Conservation (phyloP, 176 grass and related monocot species). For the Oryza officinalis region DNA sequence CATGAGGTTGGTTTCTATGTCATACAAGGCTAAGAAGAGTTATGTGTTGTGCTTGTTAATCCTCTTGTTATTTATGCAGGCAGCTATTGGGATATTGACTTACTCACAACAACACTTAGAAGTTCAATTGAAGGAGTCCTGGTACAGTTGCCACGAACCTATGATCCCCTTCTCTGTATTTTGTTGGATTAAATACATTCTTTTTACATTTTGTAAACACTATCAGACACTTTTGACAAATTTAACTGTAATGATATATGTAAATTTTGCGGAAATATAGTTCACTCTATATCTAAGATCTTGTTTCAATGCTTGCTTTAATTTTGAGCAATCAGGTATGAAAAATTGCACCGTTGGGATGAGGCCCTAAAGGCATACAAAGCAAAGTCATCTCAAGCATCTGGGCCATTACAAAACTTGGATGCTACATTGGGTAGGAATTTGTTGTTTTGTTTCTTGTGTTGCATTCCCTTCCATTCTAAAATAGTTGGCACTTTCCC, state of each 20-base stretch:
- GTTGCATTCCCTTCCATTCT: not conserved
- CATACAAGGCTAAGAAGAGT: slow-evolving; percentile 18
- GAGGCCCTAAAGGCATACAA: slow-evolving; percentile 94
- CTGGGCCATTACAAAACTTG: slow-evolving; percentile 78
- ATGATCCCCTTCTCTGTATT: slow-evolving; percentile 18
- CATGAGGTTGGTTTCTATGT: slow-evolving; percentile 79
- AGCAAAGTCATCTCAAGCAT: slow-evolving; percentile 77
- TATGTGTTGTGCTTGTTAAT: slow-evolving; percentile 3
- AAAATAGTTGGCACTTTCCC: not conserved
- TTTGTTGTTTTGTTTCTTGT: slow-evolving; percentile 8
- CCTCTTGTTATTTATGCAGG: slow-evolving; percentile 53
- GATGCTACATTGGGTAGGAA: slow-evolving; percentile 83
- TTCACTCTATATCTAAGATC: not conserved
- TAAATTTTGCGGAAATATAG: not conserved
- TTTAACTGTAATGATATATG: slow-evolving; percentile 15
- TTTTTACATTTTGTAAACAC: slow-evolving; percentile 1
- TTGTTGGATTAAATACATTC: not conserved
- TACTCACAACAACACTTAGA: slow-evolving; percentile 89
- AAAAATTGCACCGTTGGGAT: slow-evolving; percentile 97
- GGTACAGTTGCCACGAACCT: slow-evolving; percentile 54
- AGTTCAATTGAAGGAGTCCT: slow-evolving; percentile 98
- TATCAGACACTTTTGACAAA: slow-evolving; percentile 21
- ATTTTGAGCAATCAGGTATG: slow-evolving; percentile 70
- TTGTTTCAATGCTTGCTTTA: slow-evolving; percentile 13
- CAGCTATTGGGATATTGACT: slow-evolving; percentile 94